Conservation (phyloP, 2,329 filamentous ascomycete genomes). For the Cladosporium sp. region DNA sequence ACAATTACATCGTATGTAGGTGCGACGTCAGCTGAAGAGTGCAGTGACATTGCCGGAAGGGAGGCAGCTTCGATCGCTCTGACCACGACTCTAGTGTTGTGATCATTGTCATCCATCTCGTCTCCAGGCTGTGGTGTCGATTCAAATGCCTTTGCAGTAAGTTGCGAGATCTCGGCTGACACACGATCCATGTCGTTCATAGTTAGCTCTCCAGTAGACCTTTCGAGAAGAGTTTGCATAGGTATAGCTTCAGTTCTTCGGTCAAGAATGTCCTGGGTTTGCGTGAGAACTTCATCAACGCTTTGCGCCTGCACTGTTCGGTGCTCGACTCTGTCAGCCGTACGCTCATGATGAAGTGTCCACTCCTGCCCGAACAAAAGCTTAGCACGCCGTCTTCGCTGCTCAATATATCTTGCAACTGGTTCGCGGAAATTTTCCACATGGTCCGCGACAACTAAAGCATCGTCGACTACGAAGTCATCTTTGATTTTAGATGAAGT, state of each 20-base stretch:
- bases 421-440: neutral
- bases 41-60: neutral
- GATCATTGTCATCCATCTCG: neutral
- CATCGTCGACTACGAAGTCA: slow-evolving; percentile 19
- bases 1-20: slow-evolving; percentile 22
- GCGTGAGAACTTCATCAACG: neutral
- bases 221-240: slow-evolving; percentile 2
- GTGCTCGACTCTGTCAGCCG: neutral
- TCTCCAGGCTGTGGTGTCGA: neutral
- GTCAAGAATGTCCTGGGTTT: neutral
- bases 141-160: neutral
- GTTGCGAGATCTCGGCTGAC: slow-evolving; percentile 13
- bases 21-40: neutral
- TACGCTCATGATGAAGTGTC: slow-evolving; percentile 12
- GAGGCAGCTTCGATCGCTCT: slow-evolving; percentile 6
- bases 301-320: neutral
- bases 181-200: slow-evolving; percentile 17
- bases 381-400: neutral
- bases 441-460: neutral
- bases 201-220: slow-evolving; percentile 10
- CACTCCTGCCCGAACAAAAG: neutral
- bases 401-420: neutral
- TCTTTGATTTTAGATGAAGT: slow-evolving; percentile 15
- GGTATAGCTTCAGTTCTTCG: neutral
- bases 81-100: slow-evolving; percentile 6